phyloP scores from a whole-genome alignment of 768 basidiomycete species.

The Boletus subcaerulescens region DNA sequence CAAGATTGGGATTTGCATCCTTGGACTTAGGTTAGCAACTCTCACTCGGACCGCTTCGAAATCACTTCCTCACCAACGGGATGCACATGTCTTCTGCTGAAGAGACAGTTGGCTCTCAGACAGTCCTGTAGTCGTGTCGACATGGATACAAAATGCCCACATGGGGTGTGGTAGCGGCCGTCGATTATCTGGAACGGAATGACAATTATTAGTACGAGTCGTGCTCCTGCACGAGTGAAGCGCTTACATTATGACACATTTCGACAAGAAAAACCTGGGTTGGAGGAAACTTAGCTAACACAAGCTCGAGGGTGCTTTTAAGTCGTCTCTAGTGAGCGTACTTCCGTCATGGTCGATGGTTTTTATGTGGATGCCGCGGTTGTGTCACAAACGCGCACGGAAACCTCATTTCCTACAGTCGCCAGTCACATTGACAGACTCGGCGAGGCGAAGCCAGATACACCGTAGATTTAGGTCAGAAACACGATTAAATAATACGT shows the following conservation, averaged over 20 bases:
- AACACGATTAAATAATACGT: constrained; percentile 21
- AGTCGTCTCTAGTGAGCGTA: constrained; percentile 13
- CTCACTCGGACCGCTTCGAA: background rate
- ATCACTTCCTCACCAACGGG: constrained; percentile 40
- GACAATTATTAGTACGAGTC: background rate
- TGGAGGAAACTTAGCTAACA: constrained; percentile 11
- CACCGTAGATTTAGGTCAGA: constrained; percentile 18
- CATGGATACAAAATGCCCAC: constrained; percentile 73
- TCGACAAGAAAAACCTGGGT: constrained; percentile 15
- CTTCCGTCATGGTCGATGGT: constrained; percentile 14
- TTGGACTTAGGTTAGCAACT: constrained; percentile 24
- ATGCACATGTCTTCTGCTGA: constrained; percentile 65
- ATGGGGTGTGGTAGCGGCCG: constrained; percentile 66
- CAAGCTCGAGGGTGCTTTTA: constrained; percentile 18
- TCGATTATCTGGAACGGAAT: constrained; percentile 57
- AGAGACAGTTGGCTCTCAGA: constrained; percentile 58
- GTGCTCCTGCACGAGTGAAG: background rate
- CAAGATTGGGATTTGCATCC: constrained; percentile 58
- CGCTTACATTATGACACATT: constrained; percentile 76
- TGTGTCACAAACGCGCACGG: constrained; percentile 37
- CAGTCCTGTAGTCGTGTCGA: constrained; percentile 70
- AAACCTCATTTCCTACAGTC: constrained; percentile 37
- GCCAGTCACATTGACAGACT: constrained; percentile 32
- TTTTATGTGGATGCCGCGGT: constrained; percentile 31
- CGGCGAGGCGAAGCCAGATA: constrained; percentile 37